Conservation (phyloP, 179 eudicot genomes). For the Actinidia arguta region DNA sequence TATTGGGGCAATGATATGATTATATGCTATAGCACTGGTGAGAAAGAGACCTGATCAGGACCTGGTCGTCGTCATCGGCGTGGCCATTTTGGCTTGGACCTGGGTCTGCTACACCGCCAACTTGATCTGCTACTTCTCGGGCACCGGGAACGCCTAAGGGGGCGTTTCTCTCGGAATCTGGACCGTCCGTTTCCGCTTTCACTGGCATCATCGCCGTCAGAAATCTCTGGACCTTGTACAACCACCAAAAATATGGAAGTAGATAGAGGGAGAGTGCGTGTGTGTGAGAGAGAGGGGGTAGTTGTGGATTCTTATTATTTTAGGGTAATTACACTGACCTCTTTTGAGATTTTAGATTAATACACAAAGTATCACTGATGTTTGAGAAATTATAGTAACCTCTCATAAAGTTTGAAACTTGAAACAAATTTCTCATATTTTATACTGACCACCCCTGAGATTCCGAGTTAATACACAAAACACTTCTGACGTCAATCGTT, state of each 20-base stretch:
- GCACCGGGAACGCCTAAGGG: neutral
- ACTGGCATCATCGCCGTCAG: neutral
- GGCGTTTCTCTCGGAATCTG: neutral
- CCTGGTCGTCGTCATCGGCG: neutral
- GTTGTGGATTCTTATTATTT: neutral
- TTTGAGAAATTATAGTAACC: too few relatives aligned
- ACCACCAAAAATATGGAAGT: neutral
- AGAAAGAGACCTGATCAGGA: neutral
- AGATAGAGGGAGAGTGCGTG: neutral
- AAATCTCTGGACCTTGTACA: neutral
- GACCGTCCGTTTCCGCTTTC: neutral
- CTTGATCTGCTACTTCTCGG: constrained; percentile 1
- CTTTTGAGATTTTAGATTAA: too few relatives aligned
- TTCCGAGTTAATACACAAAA: too few relatives aligned
- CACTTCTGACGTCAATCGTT: too few relatives aligned
- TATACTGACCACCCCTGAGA: too few relatives aligned
- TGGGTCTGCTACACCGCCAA: neutral
- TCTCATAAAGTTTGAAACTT: too few relatives aligned
- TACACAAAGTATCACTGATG: too few relatives aligned
- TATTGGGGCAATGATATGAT: too few relatives aligned
- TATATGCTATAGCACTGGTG: neutral
- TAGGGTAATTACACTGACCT: too few relatives aligned
- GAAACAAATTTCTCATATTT: too few relatives aligned
- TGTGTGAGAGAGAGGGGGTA: neutral
- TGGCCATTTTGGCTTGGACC: neutral